Evolutionary conservation across 2,329 filamentous ascomycete genomes (phyloP).

Genomic region (Penicillium palitans): DNA sequence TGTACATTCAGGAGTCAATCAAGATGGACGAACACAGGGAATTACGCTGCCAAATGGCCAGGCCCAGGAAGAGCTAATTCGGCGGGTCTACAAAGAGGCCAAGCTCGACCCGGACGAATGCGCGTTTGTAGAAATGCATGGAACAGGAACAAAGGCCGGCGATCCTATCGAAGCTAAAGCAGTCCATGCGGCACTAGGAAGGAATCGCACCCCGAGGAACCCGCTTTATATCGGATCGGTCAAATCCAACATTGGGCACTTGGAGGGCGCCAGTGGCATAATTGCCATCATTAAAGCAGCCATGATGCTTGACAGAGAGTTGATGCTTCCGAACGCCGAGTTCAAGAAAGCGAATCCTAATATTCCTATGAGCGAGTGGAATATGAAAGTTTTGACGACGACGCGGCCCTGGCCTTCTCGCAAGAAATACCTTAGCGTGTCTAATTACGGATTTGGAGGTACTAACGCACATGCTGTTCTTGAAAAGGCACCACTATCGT

Average conservation of each 20-base stretch:
- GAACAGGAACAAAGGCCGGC: constrained; percentile 49
- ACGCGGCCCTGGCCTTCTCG: constrained; percentile 30
- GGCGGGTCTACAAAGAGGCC: constrained; percentile 37
- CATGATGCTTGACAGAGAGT: constrained; percentile 28
- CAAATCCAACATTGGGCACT: constrained; percentile 41
- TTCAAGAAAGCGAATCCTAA: constrained; percentile 33
- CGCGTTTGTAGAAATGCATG: constrained; percentile 44
- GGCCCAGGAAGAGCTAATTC: constrained; percentile 42
- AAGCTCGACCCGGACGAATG: constrained; percentile 33
- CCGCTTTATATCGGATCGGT: constrained; percentile 29
- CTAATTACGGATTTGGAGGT: constrained; percentile 33
- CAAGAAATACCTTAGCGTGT: constrained; percentile 29
- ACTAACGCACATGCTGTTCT: constrained; percentile 33
- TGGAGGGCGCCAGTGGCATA: constrained; percentile 28
- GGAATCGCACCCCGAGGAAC: constrained; percentile 16
- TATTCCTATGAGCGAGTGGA: constrained; percentile 27
- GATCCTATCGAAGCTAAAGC: constrained; percentile 53
- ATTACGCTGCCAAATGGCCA: constrained; percentile 44
- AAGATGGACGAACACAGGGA: constrained; percentile 35
- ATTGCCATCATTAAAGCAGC: constrained; percentile 35
- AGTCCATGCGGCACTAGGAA: constrained; percentile 21
- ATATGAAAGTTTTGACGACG: constrained; percentile 25
- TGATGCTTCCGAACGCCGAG: constrained; percentile 29
- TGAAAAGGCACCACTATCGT: constrained; percentile 16
- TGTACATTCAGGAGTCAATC: constrained; percentile 38